Conservation (phyloP, 495 filamentous ascomycete species). For the Xylaria scruposa region DNA sequence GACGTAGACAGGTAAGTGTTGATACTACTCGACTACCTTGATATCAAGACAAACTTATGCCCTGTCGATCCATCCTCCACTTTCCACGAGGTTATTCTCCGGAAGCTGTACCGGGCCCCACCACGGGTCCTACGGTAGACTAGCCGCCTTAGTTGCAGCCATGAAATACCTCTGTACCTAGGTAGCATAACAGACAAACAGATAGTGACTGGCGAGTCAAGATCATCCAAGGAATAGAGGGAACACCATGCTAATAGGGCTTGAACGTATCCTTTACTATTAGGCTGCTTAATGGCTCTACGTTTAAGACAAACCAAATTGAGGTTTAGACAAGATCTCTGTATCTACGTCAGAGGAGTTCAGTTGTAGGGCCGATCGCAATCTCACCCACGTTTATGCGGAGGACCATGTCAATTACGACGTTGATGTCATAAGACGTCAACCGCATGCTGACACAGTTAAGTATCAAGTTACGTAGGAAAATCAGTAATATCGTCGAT, state of each 20-base stretch:
- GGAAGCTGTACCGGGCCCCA: neutral
- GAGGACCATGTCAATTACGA: neutral
- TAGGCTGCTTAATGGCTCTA: too few species aligned
- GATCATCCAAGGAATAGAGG: neutral
- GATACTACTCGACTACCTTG: neutral
- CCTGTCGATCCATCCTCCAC: conserved; percentile 10
- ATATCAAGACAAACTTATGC: neutral
- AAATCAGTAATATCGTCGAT: neutral
- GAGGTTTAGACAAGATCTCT: neutral
- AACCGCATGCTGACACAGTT: neutral
- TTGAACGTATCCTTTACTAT: too few species aligned
- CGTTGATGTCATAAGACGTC: conserved; percentile 4
- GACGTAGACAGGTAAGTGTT: conserved; percentile 11
- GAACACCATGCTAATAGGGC: too few species aligned
- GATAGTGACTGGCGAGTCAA: neutral
- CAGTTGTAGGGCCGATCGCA: neutral
- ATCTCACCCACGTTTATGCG: neutral
- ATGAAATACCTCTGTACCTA: too few species aligned
- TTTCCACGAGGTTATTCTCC: neutral
- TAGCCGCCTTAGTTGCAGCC: neutral
- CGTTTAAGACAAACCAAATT: neutral
- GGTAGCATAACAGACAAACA: too few species aligned
- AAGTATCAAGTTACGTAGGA: too few species aligned
- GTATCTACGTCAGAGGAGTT: conserved; percentile 7
- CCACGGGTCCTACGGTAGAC: neutral